phyloP scores from a whole-genome alignment of 192 early-diverging fungal genomes.

The Mortierella alpina region DNA sequence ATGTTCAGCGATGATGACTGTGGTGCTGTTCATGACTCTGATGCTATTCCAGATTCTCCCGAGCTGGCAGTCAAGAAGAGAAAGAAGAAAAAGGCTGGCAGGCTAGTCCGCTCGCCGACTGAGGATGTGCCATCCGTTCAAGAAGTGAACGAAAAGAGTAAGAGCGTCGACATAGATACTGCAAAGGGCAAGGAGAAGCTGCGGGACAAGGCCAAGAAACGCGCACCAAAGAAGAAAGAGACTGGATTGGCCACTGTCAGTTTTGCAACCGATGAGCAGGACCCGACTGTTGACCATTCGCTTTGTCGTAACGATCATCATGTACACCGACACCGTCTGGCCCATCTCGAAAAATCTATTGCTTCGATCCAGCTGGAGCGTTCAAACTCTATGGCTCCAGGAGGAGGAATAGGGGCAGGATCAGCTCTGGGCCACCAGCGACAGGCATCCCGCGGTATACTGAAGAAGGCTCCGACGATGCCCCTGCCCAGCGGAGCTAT shows the following conservation, averaged over 20 bases:
- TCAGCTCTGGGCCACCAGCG: conserved; percentile 11
- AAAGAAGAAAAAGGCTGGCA: background rate
- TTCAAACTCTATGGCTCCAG: background rate
- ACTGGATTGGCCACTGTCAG: conserved; percentile 8
- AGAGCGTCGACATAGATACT: background rate
- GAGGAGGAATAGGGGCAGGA: conserved; percentile 13
- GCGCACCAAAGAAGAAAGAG: conserved; percentile 7
- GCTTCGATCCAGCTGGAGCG: conserved; percentile 16
- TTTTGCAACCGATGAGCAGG: conserved; percentile 25
- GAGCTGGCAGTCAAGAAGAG: conserved; percentile 3
- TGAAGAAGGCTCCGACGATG: conserved; percentile 15
- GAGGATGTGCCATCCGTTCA: background rate
- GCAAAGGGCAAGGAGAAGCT: conserved; percentile 19
- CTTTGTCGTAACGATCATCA: conserved; percentile 32
- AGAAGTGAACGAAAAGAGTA: background rate
- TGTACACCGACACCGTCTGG: conserved; percentile 42
- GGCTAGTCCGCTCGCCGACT: background rate
- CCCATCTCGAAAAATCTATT: conserved; percentile 34
- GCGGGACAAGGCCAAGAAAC: conserved; percentile 17
- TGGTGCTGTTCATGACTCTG: no score
- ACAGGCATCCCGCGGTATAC: conserved; percentile 18
- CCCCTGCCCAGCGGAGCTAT: conserved; percentile 3
- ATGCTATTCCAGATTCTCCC: no score
- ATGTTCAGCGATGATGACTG: background rate
- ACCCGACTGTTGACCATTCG: conserved; percentile 14